Evolutionary conservation across 257 asterid genomes (phyloP).

Genomic region (Gentiana straminea): DNA sequence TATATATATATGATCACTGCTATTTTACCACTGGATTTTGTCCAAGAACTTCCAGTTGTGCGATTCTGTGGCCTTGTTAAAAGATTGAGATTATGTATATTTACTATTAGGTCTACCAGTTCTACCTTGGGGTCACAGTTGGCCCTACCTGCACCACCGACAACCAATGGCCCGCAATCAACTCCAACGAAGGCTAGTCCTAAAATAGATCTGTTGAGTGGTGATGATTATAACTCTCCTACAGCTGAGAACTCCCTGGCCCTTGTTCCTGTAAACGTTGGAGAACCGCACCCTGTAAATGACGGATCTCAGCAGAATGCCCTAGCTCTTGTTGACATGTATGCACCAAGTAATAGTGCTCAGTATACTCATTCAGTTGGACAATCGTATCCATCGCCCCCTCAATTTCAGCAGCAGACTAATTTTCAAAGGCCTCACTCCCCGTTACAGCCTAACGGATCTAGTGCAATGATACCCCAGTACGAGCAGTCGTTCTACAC

Average conservation of each 20-base stretch:
- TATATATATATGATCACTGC: too few species aligned
- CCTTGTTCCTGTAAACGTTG: constrained; percentile 69
- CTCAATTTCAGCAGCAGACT: constrained; percentile 56
- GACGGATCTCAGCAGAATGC: constrained; percentile 75
- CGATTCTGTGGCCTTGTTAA: too few species aligned
- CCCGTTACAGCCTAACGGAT: constrained; percentile 46
- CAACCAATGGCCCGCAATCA: constrained; percentile 35
- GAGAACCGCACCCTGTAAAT: constrained; percentile 68
- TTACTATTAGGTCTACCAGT: constrained; percentile 22
- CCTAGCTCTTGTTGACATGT: constrained; percentile 88
- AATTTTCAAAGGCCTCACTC: constrained; percentile 35
- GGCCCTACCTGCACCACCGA: constrained; percentile 53
- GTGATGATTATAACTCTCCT: constrained; percentile 77
- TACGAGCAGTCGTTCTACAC: constrained; percentile 40
- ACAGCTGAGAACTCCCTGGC: constrained; percentile 45
- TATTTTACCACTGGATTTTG: too few species aligned
- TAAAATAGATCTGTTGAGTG: constrained; percentile 87
- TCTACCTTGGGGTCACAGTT: constrained; percentile 48
- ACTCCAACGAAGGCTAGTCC: constrained; percentile 44
- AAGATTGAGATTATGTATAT: too few species aligned
- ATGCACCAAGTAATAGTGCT: constrained; percentile 36
- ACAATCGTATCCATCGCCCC: constrained; percentile 45
- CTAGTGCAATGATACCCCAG: constrained; percentile 35
- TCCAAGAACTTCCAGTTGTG: too few species aligned
- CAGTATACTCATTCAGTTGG: constrained; percentile 35